Percentiles rank a stretch among this genome's conserved stretches.
phyloP scores from a whole-genome alignment of 768 basidiomycete genomes.

The Pulveroboletus sp. region DNA sequence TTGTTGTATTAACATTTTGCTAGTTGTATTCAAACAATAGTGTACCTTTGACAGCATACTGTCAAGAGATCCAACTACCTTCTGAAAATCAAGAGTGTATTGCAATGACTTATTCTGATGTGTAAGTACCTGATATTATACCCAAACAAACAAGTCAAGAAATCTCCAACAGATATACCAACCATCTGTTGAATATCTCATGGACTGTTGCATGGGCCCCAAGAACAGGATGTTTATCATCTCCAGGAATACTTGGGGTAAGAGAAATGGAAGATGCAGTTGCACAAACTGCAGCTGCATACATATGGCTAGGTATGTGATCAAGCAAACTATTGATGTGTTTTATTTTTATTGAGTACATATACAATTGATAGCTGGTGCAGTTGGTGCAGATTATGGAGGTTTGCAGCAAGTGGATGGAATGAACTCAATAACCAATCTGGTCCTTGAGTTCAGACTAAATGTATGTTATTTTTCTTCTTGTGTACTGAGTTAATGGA shows the following conservation, averaged over 20 bases:
- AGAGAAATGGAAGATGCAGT: constrained; percentile 2
- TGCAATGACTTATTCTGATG: background rate
- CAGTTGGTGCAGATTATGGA: background rate
- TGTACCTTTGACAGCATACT: background rate
- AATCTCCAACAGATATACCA: background rate
- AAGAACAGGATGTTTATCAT: background rate
- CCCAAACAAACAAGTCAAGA: background rate
- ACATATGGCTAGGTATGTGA: constrained; percentile 7
- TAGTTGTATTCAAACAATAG: background rate
- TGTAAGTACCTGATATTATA: background rate
- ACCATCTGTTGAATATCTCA: background rate
- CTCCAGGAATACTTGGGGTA: background rate
- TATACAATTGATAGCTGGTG: background rate
- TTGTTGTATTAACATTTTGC: background rate
- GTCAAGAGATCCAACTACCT: background rate
- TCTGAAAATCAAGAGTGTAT: background rate
- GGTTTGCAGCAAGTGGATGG: background rate
- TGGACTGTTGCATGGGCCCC: background rate
- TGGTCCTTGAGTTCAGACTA: background rate
- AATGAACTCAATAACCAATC: background rate
- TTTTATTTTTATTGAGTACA: background rate
- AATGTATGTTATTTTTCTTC: background rate
- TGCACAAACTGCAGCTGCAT: background rate
- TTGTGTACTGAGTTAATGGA: background rate
- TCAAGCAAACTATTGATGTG: background rate